Percentiles rank a stretch among this genome's conserved stretches.
phyloP scores from a whole-genome alignment of 1,284 basidiomycete genomes.

The Moniliophthora roreri region DNA sequence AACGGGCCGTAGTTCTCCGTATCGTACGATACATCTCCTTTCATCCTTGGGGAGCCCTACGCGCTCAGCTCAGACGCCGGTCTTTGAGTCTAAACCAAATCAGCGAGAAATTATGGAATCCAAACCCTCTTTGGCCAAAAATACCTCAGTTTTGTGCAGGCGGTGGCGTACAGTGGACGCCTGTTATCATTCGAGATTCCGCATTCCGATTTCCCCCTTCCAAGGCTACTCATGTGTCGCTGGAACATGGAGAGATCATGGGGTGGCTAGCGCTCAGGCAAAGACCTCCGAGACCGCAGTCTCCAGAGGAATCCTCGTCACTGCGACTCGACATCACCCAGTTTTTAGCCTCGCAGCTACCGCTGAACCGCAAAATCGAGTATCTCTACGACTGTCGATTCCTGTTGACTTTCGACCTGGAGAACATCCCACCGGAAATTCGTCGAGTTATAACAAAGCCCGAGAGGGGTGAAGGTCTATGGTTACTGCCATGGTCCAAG shows the following conservation, averaged over 20 bases:
- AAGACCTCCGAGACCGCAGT: conserved; percentile 22
- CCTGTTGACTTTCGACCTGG: conserved; percentile 44
- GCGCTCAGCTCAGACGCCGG: conserved; percentile 57
- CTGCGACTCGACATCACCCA: conserved; percentile 37
- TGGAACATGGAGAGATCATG: conserved; percentile 17
- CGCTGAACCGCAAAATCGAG: conserved; percentile 24
- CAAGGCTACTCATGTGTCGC: conserved; percentile 11
- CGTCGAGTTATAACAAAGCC: conserved; percentile 7
- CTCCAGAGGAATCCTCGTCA: no score
- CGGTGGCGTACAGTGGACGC: conserved; percentile 62
- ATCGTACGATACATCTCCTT: conserved; percentile 69
- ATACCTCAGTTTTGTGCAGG: conserved; percentile 45
- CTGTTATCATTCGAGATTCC: conserved; percentile 35
- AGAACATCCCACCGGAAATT: conserved; percentile 34
- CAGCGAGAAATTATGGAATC: conserved; percentile 42
- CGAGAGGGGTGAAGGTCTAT: conserved; percentile 20
- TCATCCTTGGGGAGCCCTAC: conserved; percentile 69
- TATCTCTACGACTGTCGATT: conserved; percentile 63
- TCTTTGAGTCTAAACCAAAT: conserved; percentile 44
- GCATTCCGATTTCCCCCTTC: conserved; percentile 25
- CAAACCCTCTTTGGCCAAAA: conserved; percentile 21
- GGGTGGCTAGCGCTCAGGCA: conserved; percentile 40
- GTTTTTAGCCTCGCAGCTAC: conserved; percentile 20
- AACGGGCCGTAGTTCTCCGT: conserved; percentile 52
- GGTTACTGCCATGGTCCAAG: conserved; percentile 35